Evolutionary conservation across 2,329 filamentous ascomycete species (phyloP).

Genomic region (Aureobasidium namibiae): DNA sequence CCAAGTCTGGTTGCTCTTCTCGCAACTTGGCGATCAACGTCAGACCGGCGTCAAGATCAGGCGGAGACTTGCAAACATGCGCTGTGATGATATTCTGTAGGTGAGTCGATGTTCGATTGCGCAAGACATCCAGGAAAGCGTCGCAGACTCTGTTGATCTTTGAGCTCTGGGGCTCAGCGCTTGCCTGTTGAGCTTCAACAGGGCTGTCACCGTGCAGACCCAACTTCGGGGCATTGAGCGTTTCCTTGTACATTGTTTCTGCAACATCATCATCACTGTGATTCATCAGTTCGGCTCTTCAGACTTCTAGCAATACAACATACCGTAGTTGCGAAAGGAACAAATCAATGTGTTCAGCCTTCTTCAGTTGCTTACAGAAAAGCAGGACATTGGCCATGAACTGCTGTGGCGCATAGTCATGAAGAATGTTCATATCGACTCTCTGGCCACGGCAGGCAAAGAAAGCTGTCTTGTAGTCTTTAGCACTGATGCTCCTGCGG

Average conservation of each 20-base stretch:
- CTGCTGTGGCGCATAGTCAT: constrained; percentile 82
- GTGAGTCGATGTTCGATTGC: constrained; percentile 53
- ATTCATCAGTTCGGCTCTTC: constrained; percentile 27
- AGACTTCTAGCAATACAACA: constrained; percentile 19
- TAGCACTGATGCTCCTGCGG: constrained; percentile 66
- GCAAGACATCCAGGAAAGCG: constrained; percentile 64
- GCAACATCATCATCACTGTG: constrained; percentile 74
- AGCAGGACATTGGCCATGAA: constrained; percentile 68
- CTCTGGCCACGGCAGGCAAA: constrained; percentile 82
- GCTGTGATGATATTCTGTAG: constrained; percentile 91
- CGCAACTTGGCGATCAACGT: constrained; percentile 66
- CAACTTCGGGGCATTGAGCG: constrained; percentile 44
- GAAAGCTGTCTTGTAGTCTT: constrained; percentile 79
- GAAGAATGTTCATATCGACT: constrained; percentile 96
- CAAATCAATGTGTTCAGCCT: constrained; percentile 74
- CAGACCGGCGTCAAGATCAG: constrained; percentile 80
- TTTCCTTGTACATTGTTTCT: constrained; percentile 88
- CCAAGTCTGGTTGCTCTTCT: constrained; percentile 58
- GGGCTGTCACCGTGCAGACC: constrained; percentile 13
- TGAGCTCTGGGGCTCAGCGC: constrained; percentile 17
- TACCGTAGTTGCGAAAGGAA: constrained; percentile 81
- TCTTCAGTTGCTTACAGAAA: constrained; percentile 79
- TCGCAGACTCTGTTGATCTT: constrained; percentile 90
- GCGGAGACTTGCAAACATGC: constrained; percentile 86
- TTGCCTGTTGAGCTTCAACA: not conserved